Conservation (phyloP, 73 alveolate species). For the Symbiodinium pilosum region DNA sequence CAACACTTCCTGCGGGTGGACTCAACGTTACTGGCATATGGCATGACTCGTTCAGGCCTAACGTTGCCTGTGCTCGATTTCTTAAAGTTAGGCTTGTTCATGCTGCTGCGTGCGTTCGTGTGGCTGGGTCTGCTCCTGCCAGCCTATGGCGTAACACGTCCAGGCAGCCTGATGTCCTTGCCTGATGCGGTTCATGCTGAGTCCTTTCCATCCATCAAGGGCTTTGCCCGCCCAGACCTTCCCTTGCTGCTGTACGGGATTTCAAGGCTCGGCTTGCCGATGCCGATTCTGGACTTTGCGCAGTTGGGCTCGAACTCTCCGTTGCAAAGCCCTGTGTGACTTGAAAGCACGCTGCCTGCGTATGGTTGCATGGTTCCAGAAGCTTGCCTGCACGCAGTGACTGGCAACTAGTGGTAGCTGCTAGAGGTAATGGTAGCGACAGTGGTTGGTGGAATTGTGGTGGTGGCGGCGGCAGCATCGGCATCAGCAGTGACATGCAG, state of each 20-base stretch:
- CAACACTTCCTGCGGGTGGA: constrained; percentile 14
- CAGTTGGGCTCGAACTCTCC: not conserved
- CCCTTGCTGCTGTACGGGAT: constrained; percentile 8
- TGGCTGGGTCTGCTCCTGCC: not conserved
- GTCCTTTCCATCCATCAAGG: not conserved
- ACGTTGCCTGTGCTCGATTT: constrained; percentile 4
- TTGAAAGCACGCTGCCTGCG: not conserved
- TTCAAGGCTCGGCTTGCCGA: constrained; percentile 5
- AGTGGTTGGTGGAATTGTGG: no score
- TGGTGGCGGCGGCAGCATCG: no score
- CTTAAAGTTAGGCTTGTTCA: not conserved
- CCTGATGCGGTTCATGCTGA: not conserved
- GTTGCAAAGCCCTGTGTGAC: not conserved
- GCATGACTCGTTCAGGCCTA: constrained; percentile 23
- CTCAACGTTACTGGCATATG: constrained; percentile 21
- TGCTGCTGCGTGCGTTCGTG: constrained; percentile 17
- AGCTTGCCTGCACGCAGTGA: constrained; percentile 4
- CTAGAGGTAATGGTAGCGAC: no score
- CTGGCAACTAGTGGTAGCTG: no score
- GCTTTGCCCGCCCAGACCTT: constrained; percentile 13
- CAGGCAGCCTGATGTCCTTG: not conserved
- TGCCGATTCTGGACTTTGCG: constrained; percentile 22
- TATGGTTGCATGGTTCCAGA: constrained; percentile 9
- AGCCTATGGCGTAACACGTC: constrained; percentile 56
- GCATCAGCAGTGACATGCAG: no score